Evolutionary conservation across 148 eudicot genomes (phyloP).

Genomic region (Rhododendron ovatum): DNA sequence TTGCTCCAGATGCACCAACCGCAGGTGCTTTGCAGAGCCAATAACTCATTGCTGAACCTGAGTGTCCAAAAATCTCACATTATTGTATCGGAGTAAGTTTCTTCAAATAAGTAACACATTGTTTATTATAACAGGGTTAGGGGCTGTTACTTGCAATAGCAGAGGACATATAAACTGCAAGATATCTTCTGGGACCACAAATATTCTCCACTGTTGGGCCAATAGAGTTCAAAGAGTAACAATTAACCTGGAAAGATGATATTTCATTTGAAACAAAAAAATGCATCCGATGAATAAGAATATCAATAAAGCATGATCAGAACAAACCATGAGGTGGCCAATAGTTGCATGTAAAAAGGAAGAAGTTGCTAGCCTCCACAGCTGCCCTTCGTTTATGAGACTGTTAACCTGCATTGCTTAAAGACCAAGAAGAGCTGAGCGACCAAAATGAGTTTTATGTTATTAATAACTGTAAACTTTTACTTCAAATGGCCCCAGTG

Average conservation of each 20-base stretch:
- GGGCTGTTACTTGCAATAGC: constrained; percentile 58
- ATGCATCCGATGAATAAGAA: background rate
- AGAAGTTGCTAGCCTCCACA: constrained; percentile 81
- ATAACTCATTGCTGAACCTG: constrained; percentile 81
- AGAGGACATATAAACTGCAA: constrained; percentile 67
- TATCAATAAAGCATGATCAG: background rate
- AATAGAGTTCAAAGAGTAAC: constrained; percentile 74
- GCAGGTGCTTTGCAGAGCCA: constrained; percentile 68
- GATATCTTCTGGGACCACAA: constrained; percentile 66
- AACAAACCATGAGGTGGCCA: constrained; percentile 75
- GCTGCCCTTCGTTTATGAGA: constrained; percentile 73
- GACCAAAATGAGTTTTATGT: background rate
- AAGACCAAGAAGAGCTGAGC: constrained; percentile 4
- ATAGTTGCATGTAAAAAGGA: constrained; percentile 77
- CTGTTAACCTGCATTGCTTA: constrained; percentile 57
- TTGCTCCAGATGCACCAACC: constrained; percentile 93
- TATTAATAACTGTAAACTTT: constrained; percentile 6
- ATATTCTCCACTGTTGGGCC: constrained; percentile 75
- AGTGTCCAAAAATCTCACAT: constrained; percentile 19
- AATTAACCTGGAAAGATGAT: constrained; percentile 55
- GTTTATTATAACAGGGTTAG: constrained; percentile 1
- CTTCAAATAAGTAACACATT: background rate
- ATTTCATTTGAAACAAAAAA: background rate
- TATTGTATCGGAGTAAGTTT: constrained; percentile 1
- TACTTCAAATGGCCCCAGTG: background rate